Evolutionary conservation across 768 basidiomycete species (phyloP), one percentile per base, ranked within the genome.

Genomic region (Suillus weaverae): DNA sequence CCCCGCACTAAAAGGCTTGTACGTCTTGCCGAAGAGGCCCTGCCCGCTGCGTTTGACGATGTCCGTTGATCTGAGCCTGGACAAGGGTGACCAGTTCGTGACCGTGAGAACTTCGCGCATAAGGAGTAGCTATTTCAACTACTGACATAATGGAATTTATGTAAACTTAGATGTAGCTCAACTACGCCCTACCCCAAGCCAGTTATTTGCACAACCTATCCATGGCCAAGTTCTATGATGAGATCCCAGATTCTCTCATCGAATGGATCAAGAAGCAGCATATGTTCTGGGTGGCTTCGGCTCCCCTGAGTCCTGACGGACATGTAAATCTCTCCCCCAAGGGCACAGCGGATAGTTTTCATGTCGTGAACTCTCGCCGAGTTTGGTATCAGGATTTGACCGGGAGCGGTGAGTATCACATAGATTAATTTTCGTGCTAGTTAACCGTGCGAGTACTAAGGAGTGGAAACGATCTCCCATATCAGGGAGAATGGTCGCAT

Each of bases 381-480:
- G 88, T 89, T 9, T 91, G 89, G 89, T 92, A 91, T 70, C 87
- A 91, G 67, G 89, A 91, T 71, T 77, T 90, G 38, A 83, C 85
- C 2, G 90, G 90, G 6, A 86, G 86, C 64, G 89, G 89, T 87
- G 67, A 46, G 77, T 20, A 26, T 39, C 26, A 30, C 26, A 39
- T 36, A 9, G 9, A 39, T 11, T 6, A 16, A 18, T 3, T 30
- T 57, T 10, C 8, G 9, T 39, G 26, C 38, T 39, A 20, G 10
- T 20, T 6, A 11, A 30, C 5, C 20, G 18, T 57, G 56, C 1
- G 26, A 18, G 18, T 18, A 26, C 26, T 26, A 59, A 87, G 86
- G 87, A 2, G 72, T 82, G n/a, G 87, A 88, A 71, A 88, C 86
- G 0, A 83, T 87, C 56, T 80, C 88, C 0, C 88, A 89, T 68